Evolutionary conservation across 169 alveolate species (phyloP).

Genomic region (Miamiensis avidus): DNA sequence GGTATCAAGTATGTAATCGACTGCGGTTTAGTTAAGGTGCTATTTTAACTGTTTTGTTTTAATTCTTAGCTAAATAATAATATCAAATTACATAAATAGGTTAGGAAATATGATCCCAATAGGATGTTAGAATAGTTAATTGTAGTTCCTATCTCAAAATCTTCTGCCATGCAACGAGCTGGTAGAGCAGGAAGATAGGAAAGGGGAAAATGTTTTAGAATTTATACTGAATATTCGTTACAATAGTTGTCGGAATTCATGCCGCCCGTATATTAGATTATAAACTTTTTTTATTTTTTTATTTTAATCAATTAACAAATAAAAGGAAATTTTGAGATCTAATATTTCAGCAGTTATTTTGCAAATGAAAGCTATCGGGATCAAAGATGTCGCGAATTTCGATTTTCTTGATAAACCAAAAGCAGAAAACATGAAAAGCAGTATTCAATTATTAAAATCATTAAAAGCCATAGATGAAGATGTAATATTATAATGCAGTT

Average conservation of each 20-base stretch:
- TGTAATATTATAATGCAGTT: constrained; percentile 26
- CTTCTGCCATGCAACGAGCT: constrained; percentile 79
- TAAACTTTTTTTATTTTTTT: constrained; percentile 94
- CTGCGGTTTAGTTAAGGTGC: constrained; percentile 73
- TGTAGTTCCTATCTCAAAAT: constrained; percentile 72
- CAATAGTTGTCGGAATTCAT: constrained; percentile 57
- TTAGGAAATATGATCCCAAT: constrained; percentile 47
- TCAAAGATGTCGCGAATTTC: constrained; percentile 64
- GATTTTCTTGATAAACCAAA: constrained; percentile 84
- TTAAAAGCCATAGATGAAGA: constrained; percentile 64
- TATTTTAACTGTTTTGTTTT: constrained; percentile 1
- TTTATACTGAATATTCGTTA: constrained; percentile 73
- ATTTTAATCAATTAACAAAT: constrained; percentile 91
- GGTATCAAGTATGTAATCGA: constrained; percentile 81
- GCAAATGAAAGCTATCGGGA: constrained; percentile 78
- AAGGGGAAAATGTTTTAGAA: constrained; percentile 82
- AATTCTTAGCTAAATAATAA: background rate
- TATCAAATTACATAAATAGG: background rate
- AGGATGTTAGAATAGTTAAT: constrained; percentile 76
- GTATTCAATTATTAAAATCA: constrained; percentile 61
- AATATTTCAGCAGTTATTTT: constrained; percentile 75
- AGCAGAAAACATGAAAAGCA: constrained; percentile 51
- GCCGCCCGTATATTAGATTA: constrained; percentile 87
- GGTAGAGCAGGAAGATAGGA: constrained; percentile 88
- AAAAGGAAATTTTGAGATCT: constrained; percentile 73